phyloP scores from a whole-genome alignment of 768 basidiomycete genomes.

The Amanita fuliginea region DNA sequence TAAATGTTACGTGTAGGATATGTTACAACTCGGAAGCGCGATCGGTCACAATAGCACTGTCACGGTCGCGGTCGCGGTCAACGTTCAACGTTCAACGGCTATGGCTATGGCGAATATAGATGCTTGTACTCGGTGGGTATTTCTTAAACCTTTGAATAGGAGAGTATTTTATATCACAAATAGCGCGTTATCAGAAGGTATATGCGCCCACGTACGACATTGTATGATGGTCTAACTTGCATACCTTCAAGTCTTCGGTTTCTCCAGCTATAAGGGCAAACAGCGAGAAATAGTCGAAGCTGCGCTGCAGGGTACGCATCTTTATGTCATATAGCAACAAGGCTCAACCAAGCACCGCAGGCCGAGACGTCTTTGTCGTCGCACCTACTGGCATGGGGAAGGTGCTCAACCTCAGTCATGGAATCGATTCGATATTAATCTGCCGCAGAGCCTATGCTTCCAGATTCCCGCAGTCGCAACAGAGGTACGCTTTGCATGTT shows the following conservation, averaged over 20 bases:
- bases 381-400: conserved; percentile 90
- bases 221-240: background rate
- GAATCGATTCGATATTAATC: background rate
- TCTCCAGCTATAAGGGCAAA: conserved; percentile 60
- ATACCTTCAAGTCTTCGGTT: conserved; percentile 48
- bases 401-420: conserved; percentile 22
- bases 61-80: background rate
- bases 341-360: conserved; percentile 20
- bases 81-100: background rate
- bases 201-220: background rate
- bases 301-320: conserved; percentile 43
- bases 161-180: background rate
- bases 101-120: background rate
- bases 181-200: background rate
- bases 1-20: background rate
- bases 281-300: conserved; percentile 70
- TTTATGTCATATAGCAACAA: background rate
- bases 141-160: background rate
- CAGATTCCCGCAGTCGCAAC: conserved; percentile 70
- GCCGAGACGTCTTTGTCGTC: conserved; percentile 64
- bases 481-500: conserved; percentile 24
- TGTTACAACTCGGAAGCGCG: conserved; percentile 9
- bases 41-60: conserved; percentile 12
- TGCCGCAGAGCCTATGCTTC: conserved; percentile 65
- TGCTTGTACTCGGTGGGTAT: conserved; percentile 3